Base-by-base conservation (phyloP, 306 rosid genomes). In the Elaeagnus macrophylla region DNA sequence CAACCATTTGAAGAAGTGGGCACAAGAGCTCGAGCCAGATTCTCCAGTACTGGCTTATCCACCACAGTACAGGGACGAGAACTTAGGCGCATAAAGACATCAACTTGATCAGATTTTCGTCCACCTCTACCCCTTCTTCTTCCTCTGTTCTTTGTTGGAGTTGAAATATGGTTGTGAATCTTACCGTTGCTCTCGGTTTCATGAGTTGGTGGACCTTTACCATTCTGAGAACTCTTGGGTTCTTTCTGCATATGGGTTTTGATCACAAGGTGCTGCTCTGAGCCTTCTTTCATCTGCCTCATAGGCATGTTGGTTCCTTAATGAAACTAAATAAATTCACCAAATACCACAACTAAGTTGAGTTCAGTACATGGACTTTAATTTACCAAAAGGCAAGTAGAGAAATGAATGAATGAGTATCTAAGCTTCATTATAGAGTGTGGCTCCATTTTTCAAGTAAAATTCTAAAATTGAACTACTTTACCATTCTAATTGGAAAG, bases 251-350 rank as follows among this genome's bases (percentile, higher is more conserved):
- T 59, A 10, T 91, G 83, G 77, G 94, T 60, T 80, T 87, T 84
- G 78, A 91, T 80, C 74, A 87, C 95, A 61, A 87, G 80, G 75
- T 82, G 99, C 52, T 91, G 99, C 73, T 87, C 96, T 38, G 96
- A 73, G 81, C 89, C 77, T 69, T 91, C 99, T 51, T 85, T 91
- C 99, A 86, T 86, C 57, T 71, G 94, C 78, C 95, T 72, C 60
- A 86, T 70, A n/a, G 99, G 99, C 96, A 91, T 91, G 76, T 57
- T 79, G 64, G 56, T 54, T 51, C 39, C 43, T 37, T 25, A 25
- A 25, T 44, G 53, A 71, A 64, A 57, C 51, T 57, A 53, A 41
- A 49, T 72, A 57, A 64, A 67, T 67, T 67, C 71, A 66, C 57
- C 47, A 60, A 72, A 74, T 59, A 61, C 51, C 79, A 64, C 35